phyloP scores from a whole-genome alignment of 73 alveolate genomes.

The Paramecium sexaurelia region DNA sequence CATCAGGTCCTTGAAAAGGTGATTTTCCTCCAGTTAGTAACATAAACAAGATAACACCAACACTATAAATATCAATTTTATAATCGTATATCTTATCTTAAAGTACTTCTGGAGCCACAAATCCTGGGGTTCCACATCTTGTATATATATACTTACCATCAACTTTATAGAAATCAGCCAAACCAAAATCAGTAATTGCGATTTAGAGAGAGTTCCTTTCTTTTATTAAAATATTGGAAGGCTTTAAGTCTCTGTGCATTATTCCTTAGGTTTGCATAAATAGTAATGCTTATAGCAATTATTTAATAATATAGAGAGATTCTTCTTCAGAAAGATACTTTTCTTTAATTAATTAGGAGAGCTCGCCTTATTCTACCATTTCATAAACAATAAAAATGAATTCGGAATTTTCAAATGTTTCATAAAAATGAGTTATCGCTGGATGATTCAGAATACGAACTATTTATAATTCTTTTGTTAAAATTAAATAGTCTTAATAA shows the following conservation, averaged over 20 bases:
- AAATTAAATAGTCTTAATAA: not conserved
- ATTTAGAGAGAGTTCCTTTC: constrained; percentile 70
- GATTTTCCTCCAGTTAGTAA: constrained; percentile 77
- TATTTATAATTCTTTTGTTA: not conserved
- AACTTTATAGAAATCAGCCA: constrained; percentile 68
- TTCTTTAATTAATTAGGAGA: not conserved
- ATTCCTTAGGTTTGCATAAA: constrained; percentile 69
- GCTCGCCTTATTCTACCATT: constrained; percentile 22
- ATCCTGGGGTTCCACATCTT: constrained; percentile 86
- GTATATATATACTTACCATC: constrained; percentile 60
- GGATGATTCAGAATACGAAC: not conserved
- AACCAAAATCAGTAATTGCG: constrained; percentile 49
- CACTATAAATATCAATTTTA: constrained; percentile 79
- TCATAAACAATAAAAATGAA: not conserved
- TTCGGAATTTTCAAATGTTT: not conserved
- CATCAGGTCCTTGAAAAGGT: constrained; percentile 70
- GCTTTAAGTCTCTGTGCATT: constrained; percentile 82
- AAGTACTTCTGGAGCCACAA: constrained; percentile 86
- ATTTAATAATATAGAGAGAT: not conserved
- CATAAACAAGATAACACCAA: constrained; percentile 78
- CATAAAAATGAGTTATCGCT: not conserved
- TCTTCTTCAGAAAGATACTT: not conserved
- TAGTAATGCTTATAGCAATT: not conserved
- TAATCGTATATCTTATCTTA: constrained; percentile 73
- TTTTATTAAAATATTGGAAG: constrained; percentile 78